Evolutionary conservation across 1,284 basidiomycete genomes (phyloP), one percentile per base, ranked within the genome.

Genomic region (Trametes versicolor): DNA sequence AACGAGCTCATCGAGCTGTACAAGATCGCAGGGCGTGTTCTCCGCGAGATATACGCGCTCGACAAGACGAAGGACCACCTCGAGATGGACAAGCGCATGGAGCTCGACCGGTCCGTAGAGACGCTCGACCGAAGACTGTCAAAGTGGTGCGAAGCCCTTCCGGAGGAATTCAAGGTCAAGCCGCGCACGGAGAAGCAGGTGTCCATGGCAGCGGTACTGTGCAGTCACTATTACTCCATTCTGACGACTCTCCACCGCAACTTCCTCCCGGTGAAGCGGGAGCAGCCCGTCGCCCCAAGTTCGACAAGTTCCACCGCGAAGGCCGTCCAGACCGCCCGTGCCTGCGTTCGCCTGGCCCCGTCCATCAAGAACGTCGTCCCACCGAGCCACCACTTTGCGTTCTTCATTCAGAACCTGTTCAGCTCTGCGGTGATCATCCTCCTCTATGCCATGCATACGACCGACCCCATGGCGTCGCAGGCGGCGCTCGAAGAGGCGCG

Each of bases 341-440:
- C 90, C 54, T 93, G 92, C 77, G 94, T 96, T 69, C 88, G 90
- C 60, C 86, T 96, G 56, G 94, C 94, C 1, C 90, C 93, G 45
- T 93, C 93, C 17, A 92, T 95, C 78, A 92, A 89, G 74, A 89
- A 93, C 70, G 88, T 93, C 53, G 91, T 96, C 1, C 94, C 95
- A 4, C 86, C 92, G 5, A 94, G 93, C 15, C 95, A 96, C 74
- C 93, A 96, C 75, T 85, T 96, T 41, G 93, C 94, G 1, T 94
- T 96, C 76, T 96, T 94, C 81, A 94, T 95, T 63, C 95, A 96
- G 74, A 93, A 95, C 72, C 84, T 96, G 21, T 96, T 96, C 82
- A 95, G 93, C 70, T 95, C 94, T 34, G 93, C 93, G 1, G 93
- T 96, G 63, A 94, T 96, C 72, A 88, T 96, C 51, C 80, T 96